phyloP scores from a whole-genome alignment of 495 filamentous ascomycete species.

The Acidiella bohemica region DNA sequence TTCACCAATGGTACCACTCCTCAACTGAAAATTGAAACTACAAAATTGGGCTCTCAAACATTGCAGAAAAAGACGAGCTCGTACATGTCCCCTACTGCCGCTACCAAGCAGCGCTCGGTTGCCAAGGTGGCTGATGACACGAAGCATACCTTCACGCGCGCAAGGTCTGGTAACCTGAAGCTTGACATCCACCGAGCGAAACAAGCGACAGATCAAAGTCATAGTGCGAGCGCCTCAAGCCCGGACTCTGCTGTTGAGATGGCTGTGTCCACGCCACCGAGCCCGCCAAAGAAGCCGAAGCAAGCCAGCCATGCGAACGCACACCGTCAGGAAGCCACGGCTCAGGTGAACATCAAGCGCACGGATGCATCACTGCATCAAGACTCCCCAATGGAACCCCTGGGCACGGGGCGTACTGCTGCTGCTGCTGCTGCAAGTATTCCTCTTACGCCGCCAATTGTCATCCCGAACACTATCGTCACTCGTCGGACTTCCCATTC shows the following conservation, averaged over 20 bases:
- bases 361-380: not conserved
- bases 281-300: not conserved
- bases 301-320: not conserved
- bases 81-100: slow-evolving; percentile 18
- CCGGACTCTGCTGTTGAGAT: not conserved
- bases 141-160: not conserved
- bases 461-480: slow-evolving; percentile 2
- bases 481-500: slow-evolving; percentile 10
- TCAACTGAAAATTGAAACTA: not conserved
- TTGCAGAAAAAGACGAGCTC: slow-evolving; percentile 12
- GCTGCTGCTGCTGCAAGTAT: not conserved
- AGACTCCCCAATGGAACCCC: not conserved
- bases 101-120: slow-evolving; percentile 10
- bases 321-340: not conserved
- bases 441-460: not conserved
- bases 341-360: not conserved
- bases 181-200: not conserved
- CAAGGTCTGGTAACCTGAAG: no score
- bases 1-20: not conserved
- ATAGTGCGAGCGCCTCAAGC: not conserved
- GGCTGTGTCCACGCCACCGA: not conserved
- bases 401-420: not conserved
- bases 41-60: not conserved
- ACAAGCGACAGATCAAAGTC: not conserved
- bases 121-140: slow-evolving; percentile 8